These are phyloP conservation scores for Phytophthora agathidicida DNA, from an alignment of 352 stramenopile species.

Conservation along the genomic window DNA sequence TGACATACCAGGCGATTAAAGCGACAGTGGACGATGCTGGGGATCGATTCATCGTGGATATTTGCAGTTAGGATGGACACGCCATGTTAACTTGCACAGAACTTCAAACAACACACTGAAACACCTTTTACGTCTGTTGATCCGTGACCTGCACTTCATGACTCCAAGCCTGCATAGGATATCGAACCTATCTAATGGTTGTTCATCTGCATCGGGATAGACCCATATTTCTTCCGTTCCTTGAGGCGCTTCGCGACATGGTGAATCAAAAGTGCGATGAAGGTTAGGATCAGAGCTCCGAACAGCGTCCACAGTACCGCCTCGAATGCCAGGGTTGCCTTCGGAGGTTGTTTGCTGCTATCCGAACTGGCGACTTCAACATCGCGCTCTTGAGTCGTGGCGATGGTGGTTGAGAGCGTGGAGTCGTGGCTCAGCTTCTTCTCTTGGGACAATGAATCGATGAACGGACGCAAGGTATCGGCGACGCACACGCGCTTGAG, in stretches of 20 bases:
- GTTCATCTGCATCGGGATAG: constrained; percentile 30
- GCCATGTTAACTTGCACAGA: background rate
- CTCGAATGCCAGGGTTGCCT: constrained; percentile 17
- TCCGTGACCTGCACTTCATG: no score
- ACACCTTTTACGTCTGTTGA: no score
- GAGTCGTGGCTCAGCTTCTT: constrained; percentile 4
- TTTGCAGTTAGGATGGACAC: constrained; percentile 32
- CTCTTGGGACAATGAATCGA: constrained; percentile 46
- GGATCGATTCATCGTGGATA: constrained; percentile 33
- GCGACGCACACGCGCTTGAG: constrained; percentile 75
- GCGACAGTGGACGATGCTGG: constrained; percentile 44
- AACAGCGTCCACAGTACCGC: constrained; percentile 48
- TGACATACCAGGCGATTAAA: constrained; percentile 56
- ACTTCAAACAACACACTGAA: background rate
- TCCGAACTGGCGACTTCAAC: constrained; percentile 5
- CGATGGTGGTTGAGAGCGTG: constrained; percentile 1
- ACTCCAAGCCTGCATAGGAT: no score
- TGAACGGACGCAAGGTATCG: constrained; percentile 69
- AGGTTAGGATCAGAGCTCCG: constrained; percentile 41
- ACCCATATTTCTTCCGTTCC: constrained; percentile 27
- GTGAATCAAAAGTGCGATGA: constrained; percentile 43
- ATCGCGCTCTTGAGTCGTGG: constrained; percentile 4
- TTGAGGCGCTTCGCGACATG: constrained; percentile 25
- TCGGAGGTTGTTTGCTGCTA: constrained; percentile 1
- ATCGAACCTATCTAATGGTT: constrained; percentile 20